These are phyloP conservation scores for Paspalum vaginatum DNA, from an alignment of 176 grass and related monocot species.

Conservation along the genomic window DNA sequence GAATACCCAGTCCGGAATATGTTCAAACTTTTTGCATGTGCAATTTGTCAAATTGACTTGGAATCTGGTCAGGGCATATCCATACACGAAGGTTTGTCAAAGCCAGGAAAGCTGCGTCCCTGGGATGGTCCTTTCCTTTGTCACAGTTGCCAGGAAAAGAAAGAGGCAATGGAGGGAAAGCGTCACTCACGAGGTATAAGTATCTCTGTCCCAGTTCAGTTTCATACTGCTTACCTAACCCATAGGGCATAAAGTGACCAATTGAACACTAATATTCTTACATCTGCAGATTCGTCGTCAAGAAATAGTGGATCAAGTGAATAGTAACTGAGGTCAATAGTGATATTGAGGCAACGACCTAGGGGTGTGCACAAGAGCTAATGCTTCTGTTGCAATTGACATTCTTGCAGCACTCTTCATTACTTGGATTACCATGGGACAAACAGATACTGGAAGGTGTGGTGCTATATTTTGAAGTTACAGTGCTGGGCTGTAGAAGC, in stretches of 20 bases:
- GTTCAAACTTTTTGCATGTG: slow-evolving; percentile 96
- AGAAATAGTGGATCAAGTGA: slow-evolving; percentile 64
- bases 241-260: background rate
- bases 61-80: slow-evolving; percentile 84
- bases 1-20: slow-evolving; percentile 85
- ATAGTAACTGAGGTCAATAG: slow-evolving; percentile 27
- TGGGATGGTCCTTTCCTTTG: slow-evolving; percentile 99
- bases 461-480: slow-evolving; percentile 4
- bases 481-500: slow-evolving; percentile 10
- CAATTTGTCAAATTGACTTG: slow-evolving; percentile 88
- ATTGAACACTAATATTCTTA: slow-evolving; percentile 7
- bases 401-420: slow-evolving; percentile 1
- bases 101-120: slow-evolving; percentile 51
- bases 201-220: background rate
- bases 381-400: slow-evolving; percentile 19
- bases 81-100: slow-evolving; percentile 59
- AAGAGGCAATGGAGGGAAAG: slow-evolving; percentile 97
- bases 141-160: slow-evolving; percentile 80
- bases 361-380: background rate
- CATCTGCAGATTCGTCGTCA: slow-evolving; percentile 56
- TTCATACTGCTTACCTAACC: background rate
- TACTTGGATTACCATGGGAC: slow-evolving; percentile 16
- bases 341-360: slow-evolving; percentile 37
- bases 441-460: slow-evolving; percentile 2
- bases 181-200: slow-evolving; percentile 58